Base-by-base conservation (phyloP, 1,139 yeast species). In the Blastobotrys petasosporus region DNA sequence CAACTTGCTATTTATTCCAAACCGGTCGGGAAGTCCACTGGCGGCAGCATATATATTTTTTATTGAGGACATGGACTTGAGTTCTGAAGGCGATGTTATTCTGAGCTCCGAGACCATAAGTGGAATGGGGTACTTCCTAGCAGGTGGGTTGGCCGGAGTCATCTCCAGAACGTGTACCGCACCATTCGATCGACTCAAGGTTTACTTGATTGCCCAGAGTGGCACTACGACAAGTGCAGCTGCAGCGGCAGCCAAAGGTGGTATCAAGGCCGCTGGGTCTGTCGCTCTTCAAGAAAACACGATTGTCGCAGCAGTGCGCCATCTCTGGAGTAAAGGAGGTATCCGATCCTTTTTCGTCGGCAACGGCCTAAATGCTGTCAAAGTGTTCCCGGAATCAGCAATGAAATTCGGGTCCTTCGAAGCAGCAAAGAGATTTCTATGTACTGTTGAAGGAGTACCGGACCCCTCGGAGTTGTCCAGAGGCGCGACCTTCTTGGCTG, bases 81-180 rank as follows among this genome's bases (percentile, higher is more conserved):
- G 85, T 2, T 79, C 95, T 0, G 97, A 92, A 60, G 96, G 97
- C 61, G 97, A 90, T 66, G 88, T 88, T 48, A 82, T 94, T 0
- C 73, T 88, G 37, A 81, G 84, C 39, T 82, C 79, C 60, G 95
- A 86, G 53, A 76, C 85, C 45, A 69, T 86, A 39, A 81, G 82
- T 60, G 95, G 97, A 30, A 74, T 87, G 54, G 97, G 97, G 0
- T 92, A 80, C 62, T 92, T 92, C 60, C 66, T 88, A 32, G 95
- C 97, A 1, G 98, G 98, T 32, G 98, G 98, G 0, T 66, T 90
- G 30, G 85, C 97, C 0, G 98, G 98, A 1, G 98, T 92, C 4
- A 84, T 92, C 3, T 87, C 97, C n/a, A 79, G 98, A 67, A 88
- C 97, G 0, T 84, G 94, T 58, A 92, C 98, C 0, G 98, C 98